These are phyloP conservation scores for Fusarium vanettenii DNA, from an alignment of 2,329 filamentous ascomycete genomes.

Conservation along the genomic window DNA sequence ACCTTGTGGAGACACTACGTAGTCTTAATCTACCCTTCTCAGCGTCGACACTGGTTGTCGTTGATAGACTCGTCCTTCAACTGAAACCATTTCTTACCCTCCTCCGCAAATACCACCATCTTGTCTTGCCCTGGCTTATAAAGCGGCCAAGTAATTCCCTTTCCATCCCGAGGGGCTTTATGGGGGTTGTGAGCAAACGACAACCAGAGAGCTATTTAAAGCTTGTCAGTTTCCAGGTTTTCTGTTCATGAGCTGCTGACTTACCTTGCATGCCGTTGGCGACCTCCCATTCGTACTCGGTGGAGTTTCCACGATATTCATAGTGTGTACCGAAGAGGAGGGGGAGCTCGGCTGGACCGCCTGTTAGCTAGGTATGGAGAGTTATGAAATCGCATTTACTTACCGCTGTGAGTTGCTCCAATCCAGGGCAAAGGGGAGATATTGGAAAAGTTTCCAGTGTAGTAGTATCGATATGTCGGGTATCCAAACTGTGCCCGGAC, in stretches of 20 bases:
- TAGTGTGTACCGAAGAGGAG: constrained; percentile 47
- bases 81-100: constrained; percentile 9
- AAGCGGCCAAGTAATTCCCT: constrained; percentile 37
- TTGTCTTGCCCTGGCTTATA: constrained; percentile 32
- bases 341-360: constrained; percentile 40
- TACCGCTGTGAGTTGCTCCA: constrained; percentile 48
- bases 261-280: constrained; percentile 43
- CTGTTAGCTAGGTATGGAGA: fast-evolving
- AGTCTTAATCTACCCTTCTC: neutral
- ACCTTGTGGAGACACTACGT: neutral
- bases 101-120: constrained; percentile 36
- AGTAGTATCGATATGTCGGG: constrained; percentile 55
- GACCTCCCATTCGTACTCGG: constrained; percentile 45
- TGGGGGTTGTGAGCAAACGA: constrained; percentile 39
- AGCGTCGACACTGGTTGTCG: constrained; percentile 10
- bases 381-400: neutral
- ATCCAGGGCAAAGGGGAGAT: constrained; percentile 53
- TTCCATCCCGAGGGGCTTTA: constrained; percentile 25
- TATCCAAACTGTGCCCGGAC: constrained; percentile 21
- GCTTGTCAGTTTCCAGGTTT: neutral
- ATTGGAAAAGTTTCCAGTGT: constrained; percentile 54
- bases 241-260: neutral
- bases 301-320: constrained; percentile 45
- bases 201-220: constrained; percentile 39
- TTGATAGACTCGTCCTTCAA: constrained; percentile 16